These are phyloP conservation scores for Nicotiana rustica DNA, from an alignment of 305 asterid species.

Conservation along the genomic window DNA sequence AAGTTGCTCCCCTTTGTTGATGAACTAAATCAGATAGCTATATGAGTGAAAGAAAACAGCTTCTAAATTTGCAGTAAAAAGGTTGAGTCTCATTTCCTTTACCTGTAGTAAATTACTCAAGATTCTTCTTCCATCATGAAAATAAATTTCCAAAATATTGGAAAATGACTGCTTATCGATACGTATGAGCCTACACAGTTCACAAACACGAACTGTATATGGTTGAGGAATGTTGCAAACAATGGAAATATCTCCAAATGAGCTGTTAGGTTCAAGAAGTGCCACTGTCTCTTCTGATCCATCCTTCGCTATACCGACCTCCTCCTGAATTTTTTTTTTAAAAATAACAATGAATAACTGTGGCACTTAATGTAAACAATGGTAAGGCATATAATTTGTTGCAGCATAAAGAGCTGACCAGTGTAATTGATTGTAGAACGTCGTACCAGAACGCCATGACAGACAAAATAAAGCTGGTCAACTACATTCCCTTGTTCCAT, in stretches of 20 bases:
- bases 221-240: conserved; percentile 97
- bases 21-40: background rate
- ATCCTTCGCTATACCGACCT: conserved; percentile 64
- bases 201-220: conserved; percentile 82
- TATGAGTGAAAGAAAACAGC: background rate
- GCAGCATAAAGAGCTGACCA: background rate
- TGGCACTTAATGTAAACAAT: too few relatives aligned
- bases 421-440: conserved; percentile 13
- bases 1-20: background rate
- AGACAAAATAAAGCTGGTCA: conserved; percentile 85
- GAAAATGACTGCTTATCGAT: conserved; percentile 88
- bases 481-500: conserved; percentile 81
- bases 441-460: conserved; percentile 73
- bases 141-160: conserved; percentile 79
- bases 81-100: conserved; percentile 28
- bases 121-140: conserved; percentile 86
- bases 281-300: conserved; percentile 74
- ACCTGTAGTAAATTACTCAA: conserved; percentile 86
- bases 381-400: too few relatives aligned
- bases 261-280: conserved; percentile 64
- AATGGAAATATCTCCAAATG: conserved; percentile 80
- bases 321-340: conserved; percentile 59
- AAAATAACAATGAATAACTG: background rate
- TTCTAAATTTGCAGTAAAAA: background rate
- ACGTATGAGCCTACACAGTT: conserved; percentile 78